Base-by-base conservation (phyloP, 2,329 filamentous ascomycete species). In the Arthrobotrys entomopaga region DNA sequence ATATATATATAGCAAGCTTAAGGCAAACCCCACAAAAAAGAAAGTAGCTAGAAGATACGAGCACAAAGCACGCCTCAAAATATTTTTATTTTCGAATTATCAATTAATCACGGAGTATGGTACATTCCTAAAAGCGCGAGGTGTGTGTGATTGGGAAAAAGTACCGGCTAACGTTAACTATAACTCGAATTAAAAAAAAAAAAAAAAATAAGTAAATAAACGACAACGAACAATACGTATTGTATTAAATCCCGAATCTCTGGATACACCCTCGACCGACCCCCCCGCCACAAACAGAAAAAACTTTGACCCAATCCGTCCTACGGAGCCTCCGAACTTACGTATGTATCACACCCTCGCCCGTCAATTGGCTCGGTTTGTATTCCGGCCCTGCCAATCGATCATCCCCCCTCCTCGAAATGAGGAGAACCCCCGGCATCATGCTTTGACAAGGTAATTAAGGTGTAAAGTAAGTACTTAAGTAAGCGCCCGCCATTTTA, bases 401-500 rank as follows among this genome's bases (percentile, higher is more conserved):
- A 48, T 59, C n/a, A n/a, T n/a, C n/a, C 16, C 13, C 42, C 11
- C 16, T 46, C 40, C 29, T 34, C 29, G 29, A 34, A 34, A 34
- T 3, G 7, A 3, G 3, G 7, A 26, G 24, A 26, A 3, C 3
- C 24, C 3, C 24, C 24, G 24, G 24, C 7, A 26, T 26, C 24
- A 26, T 26, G 24, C 29, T 34, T 29, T 34, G 29, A 34, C 29
- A 34, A 34, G 29, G 29, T 15, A 13, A n/a, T n/a, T n/a, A n/a
- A n/a, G n/a, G n/a, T n/a, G n/a, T n/a, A n/a, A n/a, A n/a, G n/a
- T n/a, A n/a, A n/a, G n/a, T n/a, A n/a, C n/a, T n/a, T 43, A 16
- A 7, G 22, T 67, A 67, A 67, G 64, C 64, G 64, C 64, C 64
- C 64, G 53, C 34, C 34, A 29, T 46, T 16, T 50, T 38, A n/a